Base-by-base conservation (phyloP, 2,329 filamentous ascomycete genomes). In the Cercospora beticola region DNA sequence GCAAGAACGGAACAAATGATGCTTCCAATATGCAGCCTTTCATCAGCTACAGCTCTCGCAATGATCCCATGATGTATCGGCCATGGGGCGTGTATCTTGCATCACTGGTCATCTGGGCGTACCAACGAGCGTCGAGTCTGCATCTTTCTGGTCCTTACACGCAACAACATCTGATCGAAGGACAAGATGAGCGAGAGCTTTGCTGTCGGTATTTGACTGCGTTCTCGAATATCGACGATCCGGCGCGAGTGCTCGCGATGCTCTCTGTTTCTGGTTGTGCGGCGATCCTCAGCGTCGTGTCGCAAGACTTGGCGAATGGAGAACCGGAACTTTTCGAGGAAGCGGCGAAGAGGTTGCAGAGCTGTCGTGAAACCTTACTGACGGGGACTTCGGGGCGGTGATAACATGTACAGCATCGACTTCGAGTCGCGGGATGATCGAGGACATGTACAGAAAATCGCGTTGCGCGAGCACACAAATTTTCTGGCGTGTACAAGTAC, bases 41-140 rank as follows among this genome's bases (percentile, higher is more conserved):
- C 7, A 69, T 72, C 33, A 66, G 28, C 5, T 97, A 97, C 78
- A 89, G 89, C n/a, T 92, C 93, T 0, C 88, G 92, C 26, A 91
- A 96, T 72, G 94, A 97, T 75, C 90, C 92, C 61, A 85, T 97
- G 0, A 86, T 97, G 68, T 95, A 97, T 76, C 86, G 94, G 10
- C 92, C 94, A 0, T 97, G 94, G 94, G 92, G 97, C 4, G 83
- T 97, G 62, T 97, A 97, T 79, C 94, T 97, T 76, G 91, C 94
- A 0, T 90, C 90, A 0, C 84, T 98, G 5, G 92, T 97, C 14
- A 91, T 97, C 0, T 97, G 94, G 94, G 93, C 89, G 69, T 97
- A 97, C 76, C 93, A 93, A 1, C 96, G 89, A 76, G 93, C 94
- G 0, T 60, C 62, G 23, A 68, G 64, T 7, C 40, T 68, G 5